Conservation (phyloP, 202 grass and related monocot genomes). For the Setaria italica region DNA sequence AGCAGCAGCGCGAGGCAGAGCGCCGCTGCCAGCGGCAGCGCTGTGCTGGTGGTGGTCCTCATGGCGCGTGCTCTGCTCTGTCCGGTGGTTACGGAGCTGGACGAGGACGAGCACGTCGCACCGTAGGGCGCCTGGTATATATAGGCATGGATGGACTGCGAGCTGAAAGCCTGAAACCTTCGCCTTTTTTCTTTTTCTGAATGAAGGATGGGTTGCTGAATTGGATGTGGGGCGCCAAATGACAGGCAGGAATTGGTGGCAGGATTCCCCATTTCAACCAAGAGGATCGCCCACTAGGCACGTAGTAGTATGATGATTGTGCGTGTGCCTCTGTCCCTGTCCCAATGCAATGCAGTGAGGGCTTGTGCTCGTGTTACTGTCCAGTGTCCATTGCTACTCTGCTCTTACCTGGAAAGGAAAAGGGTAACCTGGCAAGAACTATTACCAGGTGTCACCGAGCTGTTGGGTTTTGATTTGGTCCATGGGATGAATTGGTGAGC, state of each 20-base stretch:
- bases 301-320: background rate
- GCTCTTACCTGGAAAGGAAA: background rate
- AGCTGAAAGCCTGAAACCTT: background rate
- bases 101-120: constrained; percentile 9
- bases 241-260: constrained; percentile 34
- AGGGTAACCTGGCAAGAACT: background rate
- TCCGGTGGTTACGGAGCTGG: constrained; percentile 18
- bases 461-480: background rate
- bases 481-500: too few species aligned
- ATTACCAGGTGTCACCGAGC: background rate
- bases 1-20: constrained; percentile 37
- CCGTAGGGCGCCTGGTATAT: constrained; percentile 11
- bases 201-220: background rate
- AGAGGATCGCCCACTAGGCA: constrained; percentile 1
- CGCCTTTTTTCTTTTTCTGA: background rate
- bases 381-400: background rate
- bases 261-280: background rate
- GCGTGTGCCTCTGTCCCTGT: background rate
- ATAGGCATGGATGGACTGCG: constrained; percentile 9
- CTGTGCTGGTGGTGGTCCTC: background rate
- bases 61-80: constrained; percentile 23
- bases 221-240: constrained; percentile 9
- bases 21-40: background rate
- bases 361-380: background rate
- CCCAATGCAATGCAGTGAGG: background rate